A percentile compares a stretch with the other conserved stretches of the same genome.
Evolutionary conservation across 192 early-diverging fungal species (phyloP).

Genomic region (Piromyces finnis): DNA sequence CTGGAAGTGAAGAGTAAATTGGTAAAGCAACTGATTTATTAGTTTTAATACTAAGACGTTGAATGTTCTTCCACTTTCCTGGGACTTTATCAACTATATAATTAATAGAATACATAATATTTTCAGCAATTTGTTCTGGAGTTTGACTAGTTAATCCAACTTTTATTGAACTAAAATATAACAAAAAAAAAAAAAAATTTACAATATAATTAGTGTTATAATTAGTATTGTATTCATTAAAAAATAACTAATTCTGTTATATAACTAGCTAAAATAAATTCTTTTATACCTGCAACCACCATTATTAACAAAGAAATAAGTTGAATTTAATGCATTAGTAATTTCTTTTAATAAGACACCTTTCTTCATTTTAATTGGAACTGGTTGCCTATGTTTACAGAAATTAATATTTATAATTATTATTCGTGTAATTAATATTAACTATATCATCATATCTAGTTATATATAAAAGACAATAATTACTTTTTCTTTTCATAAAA

Average conservation of each 20-base stretch:
- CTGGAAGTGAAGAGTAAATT: slow-evolving; percentile 52
- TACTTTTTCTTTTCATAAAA: slow-evolving; percentile 76
- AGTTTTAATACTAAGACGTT: slow-evolving; percentile 71
- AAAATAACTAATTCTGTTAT: slow-evolving; percentile 5
- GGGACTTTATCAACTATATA: slow-evolving; percentile 47
- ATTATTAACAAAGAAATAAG: slow-evolving; percentile 34
- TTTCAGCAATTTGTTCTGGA: slow-evolving; percentile 45
- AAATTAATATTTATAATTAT: no score
- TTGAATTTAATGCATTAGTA: slow-evolving; percentile 30
- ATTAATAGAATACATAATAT: slow-evolving; percentile 46
- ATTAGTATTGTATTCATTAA: no score
- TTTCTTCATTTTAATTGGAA: slow-evolving; percentile 46
- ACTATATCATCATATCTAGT: no score
- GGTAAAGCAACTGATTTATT: slow-evolving; percentile 62
- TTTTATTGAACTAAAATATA: slow-evolving; percentile 48
- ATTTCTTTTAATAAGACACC: slow-evolving; percentile 41
- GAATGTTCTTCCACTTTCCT: slow-evolving; percentile 67
- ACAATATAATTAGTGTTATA: no score
- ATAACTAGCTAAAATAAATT: background rate
- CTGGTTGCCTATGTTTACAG: slow-evolving; percentile 38
- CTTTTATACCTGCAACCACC: slow-evolving; percentile 40
- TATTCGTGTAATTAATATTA: no score
- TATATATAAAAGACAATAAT: slow-evolving; percentile 12
- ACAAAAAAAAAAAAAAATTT: no score
- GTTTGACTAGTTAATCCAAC: slow-evolving; percentile 46